phyloP scores from a whole-genome alignment of 306 rosid genomes.

The Corylus heterophylla region DNA sequence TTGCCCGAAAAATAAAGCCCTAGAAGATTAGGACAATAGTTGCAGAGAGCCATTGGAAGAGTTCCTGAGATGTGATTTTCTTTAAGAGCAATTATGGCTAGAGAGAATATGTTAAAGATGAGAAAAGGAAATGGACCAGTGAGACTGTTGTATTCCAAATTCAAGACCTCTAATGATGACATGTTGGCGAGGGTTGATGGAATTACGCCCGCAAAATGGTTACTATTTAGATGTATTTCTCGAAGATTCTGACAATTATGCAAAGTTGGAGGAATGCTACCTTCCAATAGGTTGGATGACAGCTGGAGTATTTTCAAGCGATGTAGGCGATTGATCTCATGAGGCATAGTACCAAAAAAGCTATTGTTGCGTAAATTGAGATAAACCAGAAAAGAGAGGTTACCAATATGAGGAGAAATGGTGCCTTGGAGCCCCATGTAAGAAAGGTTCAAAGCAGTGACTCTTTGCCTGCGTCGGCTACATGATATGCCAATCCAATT shows the following conservation, averaged over 20 bases:
- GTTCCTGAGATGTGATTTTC: background rate
- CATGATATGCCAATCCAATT: background rate
- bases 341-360: background rate
- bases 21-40: background rate
- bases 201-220: background rate
- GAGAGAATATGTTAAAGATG: background rate
- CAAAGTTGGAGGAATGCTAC: background rate
- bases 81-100: background rate
- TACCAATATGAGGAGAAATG: background rate
- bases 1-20: accelerated
- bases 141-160: background rate
- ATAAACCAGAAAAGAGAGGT: background rate
- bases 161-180: background rate
- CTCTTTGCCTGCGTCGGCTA: background rate
- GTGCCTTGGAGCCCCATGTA: background rate
- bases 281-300: background rate
- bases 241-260: background rate
- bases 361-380: accelerated
- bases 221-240: accelerated
- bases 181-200: background rate
- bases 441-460: background rate
- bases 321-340: background rate
- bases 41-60: background rate
- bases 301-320: background rate
- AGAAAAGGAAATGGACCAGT: background rate